These are phyloP conservation scores for Populus ilicifolia DNA, from an alignment of 345 rosid species.

Conservation along the genomic window DNA sequence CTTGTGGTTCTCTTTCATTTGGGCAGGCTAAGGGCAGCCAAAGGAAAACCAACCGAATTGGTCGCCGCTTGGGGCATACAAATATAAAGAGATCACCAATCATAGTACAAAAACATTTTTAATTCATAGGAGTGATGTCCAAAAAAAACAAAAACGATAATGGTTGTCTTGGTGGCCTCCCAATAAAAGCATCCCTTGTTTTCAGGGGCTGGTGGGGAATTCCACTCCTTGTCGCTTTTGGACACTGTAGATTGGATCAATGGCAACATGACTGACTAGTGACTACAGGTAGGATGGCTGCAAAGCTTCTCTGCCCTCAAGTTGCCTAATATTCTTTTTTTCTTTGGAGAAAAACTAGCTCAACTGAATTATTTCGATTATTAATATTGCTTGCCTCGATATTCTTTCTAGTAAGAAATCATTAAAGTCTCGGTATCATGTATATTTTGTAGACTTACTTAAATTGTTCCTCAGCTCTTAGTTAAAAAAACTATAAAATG, in stretches of 20 bases:
- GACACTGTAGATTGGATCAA: constrained; percentile 8
- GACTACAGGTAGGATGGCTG: not conserved
- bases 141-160: not conserved
- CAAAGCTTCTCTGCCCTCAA: too few relatives aligned
- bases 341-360: too few relatives aligned
- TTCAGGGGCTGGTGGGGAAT: constrained; percentile 38
- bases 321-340: too few relatives aligned
- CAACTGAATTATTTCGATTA: too few relatives aligned
- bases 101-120: constrained; percentile 3
- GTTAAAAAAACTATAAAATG: too few relatives aligned
- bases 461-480: too few relatives aligned
- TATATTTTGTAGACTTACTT: too few relatives aligned
- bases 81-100: constrained; percentile 14
- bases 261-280: not conserved
- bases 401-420: too few relatives aligned
- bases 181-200: not conserved
- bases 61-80: constrained; percentile 42
- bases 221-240: constrained; percentile 28
- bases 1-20: constrained; percentile 4
- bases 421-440: too few relatives aligned
- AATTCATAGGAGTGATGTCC: not conserved
- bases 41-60: constrained; percentile 36
- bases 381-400: too few relatives aligned
- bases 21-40: constrained; percentile 21
- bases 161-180: constrained; percentile 1